Evolutionary conservation across 345 rosid genomes (phyloP).

Genomic region (Cardiospermum halicacabum): DNA sequence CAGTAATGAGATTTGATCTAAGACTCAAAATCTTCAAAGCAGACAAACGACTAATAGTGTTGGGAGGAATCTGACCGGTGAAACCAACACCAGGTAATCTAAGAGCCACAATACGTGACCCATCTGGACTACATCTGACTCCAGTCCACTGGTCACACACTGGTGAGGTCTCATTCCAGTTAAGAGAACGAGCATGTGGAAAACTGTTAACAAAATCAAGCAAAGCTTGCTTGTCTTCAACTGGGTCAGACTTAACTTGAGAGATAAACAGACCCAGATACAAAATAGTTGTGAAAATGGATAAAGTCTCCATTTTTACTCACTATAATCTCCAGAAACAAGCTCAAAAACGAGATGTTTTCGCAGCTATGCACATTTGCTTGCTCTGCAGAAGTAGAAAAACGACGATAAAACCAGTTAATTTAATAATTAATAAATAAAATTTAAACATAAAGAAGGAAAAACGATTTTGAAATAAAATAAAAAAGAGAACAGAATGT

Average conservation of each 20-base stretch:
- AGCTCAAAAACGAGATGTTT: slow-evolving; percentile 55
- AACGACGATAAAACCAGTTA: slow-evolving; percentile 7
- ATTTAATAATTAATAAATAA: slow-evolving; percentile 8
- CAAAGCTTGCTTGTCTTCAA: slow-evolving; percentile 69
- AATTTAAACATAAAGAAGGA: slow-evolving; percentile 9
- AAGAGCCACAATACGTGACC: slow-evolving; percentile 49
- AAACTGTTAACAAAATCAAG: slow-evolving; percentile 49
- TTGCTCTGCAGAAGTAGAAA: slow-evolving; percentile 20
- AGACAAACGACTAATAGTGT: slow-evolving; percentile 67
- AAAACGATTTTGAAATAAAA: slow-evolving; percentile 17
- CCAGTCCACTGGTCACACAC: slow-evolving; percentile 74
- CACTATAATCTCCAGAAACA: slow-evolving; percentile 12
- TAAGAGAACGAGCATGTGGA: slow-evolving; percentile 48
- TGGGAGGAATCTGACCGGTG: slow-evolving; percentile 60
- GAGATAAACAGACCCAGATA: slow-evolving; percentile 29
- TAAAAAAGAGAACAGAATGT: slow-evolving; percentile 30
- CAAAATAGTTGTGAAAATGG: slow-evolving; percentile 32
- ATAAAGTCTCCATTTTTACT: slow-evolving; percentile 24
- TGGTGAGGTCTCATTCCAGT: slow-evolving; percentile 50
- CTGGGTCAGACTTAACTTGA: slow-evolving; percentile 41
- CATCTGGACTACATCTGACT: slow-evolving; percentile 54
- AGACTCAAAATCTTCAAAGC: slow-evolving; percentile 75
- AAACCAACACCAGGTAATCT: slow-evolving; percentile 87
- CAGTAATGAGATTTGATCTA: slow-evolving; percentile 63
- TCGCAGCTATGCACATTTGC: slow-evolving; percentile 19